phyloP scores from a whole-genome alignment of 1,284 basidiomycete genomes.

The Inonotus obliquus region DNA sequence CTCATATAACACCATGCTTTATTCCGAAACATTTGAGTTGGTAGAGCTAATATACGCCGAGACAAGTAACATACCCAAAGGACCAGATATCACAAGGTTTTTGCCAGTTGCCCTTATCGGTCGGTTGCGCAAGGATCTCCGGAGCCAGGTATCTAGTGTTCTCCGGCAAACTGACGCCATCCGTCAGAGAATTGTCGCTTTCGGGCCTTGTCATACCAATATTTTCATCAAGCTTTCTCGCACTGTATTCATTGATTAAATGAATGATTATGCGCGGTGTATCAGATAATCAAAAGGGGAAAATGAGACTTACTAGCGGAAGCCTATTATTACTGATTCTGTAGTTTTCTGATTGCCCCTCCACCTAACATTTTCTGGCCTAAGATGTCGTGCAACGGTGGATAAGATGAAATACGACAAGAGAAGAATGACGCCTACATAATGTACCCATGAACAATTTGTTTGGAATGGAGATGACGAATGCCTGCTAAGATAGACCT shows the following conservation, averaged over 20 bases:
- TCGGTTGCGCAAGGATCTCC: not conserved
- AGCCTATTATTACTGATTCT: not conserved
- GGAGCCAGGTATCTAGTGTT: not conserved
- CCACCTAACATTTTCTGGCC: not conserved
- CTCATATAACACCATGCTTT: not conserved
- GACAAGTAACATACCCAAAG: not conserved
- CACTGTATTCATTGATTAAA: not conserved
- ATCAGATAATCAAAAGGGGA: not conserved
- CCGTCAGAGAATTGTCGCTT: too few species aligned
- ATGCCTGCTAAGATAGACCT: not conserved
- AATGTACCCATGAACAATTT: conserved; percentile 5
- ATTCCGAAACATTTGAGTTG: not conserved
- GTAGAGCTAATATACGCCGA: not conserved
- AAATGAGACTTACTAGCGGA: not conserved
- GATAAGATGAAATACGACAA: not conserved
- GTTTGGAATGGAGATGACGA: not conserved
- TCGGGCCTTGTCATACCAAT: too few species aligned
- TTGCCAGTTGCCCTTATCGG: not conserved
- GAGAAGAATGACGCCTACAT: not conserved
- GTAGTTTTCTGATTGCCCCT: not conserved
- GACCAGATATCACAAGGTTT: not conserved
- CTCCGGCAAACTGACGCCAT: not conserved
- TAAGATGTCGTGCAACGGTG: not conserved
- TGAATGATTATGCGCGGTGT: not conserved
- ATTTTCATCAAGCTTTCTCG: not conserved